Percentiles rank a stretch among this genome's conserved stretches.
phyloP scores from a whole-genome alignment of 169 alveolate genomes.

The Plasmodium chabaudi region DNA sequence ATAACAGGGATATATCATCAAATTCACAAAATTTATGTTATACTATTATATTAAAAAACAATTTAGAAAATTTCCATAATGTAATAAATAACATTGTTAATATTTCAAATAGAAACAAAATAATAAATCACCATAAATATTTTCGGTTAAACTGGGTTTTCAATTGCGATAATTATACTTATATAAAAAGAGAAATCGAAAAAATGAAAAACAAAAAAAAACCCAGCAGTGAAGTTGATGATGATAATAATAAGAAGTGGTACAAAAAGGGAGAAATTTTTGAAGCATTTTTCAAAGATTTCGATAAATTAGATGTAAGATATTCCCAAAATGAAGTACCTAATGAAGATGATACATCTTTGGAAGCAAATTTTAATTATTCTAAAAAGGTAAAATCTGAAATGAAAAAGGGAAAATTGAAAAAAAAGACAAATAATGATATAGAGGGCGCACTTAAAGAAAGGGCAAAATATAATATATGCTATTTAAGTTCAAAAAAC shows the following conservation, averaged over 20 bases:
- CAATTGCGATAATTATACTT: neutral
- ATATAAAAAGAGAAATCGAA: neutral
- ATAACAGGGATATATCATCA: neutral
- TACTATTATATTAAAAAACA: constrained; percentile 69
- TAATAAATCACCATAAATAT: constrained; percentile 57
- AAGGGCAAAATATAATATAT: constrained; percentile 49
- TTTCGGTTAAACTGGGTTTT: constrained; percentile 23
- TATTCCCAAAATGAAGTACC: neutral
- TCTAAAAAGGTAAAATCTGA: constrained; percentile 21
- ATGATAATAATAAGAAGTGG: too few relatives aligned
- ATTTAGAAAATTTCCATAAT: constrained; percentile 68
- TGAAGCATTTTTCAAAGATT: constrained; percentile 34
- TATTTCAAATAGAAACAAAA: constrained; percentile 28
- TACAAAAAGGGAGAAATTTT: neutral
- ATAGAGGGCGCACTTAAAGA: constrained; percentile 17
- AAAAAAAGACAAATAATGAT: constrained; percentile 44
- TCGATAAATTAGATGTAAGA: neutral
- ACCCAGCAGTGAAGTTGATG: neutral
- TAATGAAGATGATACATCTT: neutral
- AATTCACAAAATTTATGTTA: constrained; percentile 25
- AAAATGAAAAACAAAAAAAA: neutral
- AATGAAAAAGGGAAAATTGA: neutral
- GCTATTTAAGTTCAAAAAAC: constrained; percentile 37
- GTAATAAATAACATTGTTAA: constrained; percentile 60
- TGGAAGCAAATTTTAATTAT: neutral